Evolutionary conservation across 441 rosid species (phyloP).

Genomic region (Euphorbia schlechtendalii): DNA sequence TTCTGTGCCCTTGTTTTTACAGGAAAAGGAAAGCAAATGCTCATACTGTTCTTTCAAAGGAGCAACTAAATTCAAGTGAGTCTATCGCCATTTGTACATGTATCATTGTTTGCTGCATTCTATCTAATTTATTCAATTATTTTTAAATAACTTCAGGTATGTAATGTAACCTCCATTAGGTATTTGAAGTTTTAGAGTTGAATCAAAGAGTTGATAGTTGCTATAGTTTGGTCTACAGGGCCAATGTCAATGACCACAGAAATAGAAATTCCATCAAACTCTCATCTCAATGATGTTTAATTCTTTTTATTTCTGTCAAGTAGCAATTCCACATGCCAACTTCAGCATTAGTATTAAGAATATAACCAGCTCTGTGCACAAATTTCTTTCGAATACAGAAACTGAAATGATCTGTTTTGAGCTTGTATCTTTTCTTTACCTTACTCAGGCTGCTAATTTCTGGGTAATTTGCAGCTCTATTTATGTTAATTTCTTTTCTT

Average conservation of each 20-base stretch:
- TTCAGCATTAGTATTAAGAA: background rate
- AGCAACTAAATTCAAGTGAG: constrained; percentile 57
- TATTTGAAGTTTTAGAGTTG: constrained; percentile 7
- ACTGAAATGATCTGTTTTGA: background rate
- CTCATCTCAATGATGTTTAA: background rate
- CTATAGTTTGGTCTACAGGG: background rate
- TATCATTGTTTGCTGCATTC: background rate
- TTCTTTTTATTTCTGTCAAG: background rate
- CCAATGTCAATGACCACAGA: background rate
- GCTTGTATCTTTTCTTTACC: background rate
- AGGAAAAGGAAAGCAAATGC: constrained; percentile 57
- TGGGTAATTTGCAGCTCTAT: background rate
- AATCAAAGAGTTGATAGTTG: background rate
- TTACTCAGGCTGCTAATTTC: background rate
- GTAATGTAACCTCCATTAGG: background rate
- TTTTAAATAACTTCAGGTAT: background rate
- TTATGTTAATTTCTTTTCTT: background rate
- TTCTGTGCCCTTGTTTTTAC: constrained; percentile 62
- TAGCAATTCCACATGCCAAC: background rate
- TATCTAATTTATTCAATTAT: too few relatives aligned
- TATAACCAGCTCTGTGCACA: background rate
- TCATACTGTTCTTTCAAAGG: constrained; percentile 54
- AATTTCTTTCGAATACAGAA: background rate
- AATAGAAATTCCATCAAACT: background rate
- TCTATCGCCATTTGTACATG: constrained; percentile 10